Base-by-base conservation (phyloP, 1,284 basidiomycete genomes). In the Leccinum subrobustum region DNA sequence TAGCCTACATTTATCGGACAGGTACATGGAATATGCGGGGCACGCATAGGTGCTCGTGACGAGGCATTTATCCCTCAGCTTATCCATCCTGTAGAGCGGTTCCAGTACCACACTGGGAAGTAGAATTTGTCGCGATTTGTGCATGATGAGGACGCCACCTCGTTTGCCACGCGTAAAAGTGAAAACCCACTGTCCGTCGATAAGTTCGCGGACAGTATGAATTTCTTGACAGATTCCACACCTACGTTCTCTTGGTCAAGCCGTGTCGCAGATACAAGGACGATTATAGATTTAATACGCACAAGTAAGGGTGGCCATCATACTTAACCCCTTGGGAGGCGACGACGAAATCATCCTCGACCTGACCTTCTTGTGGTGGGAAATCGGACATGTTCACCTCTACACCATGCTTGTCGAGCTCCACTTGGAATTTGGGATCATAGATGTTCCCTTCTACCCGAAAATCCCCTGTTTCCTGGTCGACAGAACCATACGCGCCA, bases 391-490 rank as follows among this genome's bases (percentile, higher is more conserved):
- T 51, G 8, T 47, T 62, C 37, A 73, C 44, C 4, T 59, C 57
- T 14, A 55, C n/a, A 11, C 29, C 37, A 14, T 63, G 56, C 25
- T 57, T 62, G 37, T 66, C 60, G 12, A 71, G 25, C 44, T 68
- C 64, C 1, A 20, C 2, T 44, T 70, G 65, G 47, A 72, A 73
- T 6, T 52, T 44, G 1, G 60, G 5, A 25, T 72, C 67, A n/a
- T 73, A 73, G 33, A 73, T 57, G 25, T 68, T 75, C 1, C 70
- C 70, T 37, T 73, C 65, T 8, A 61, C 56, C 1, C 55, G 35
- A 2, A 75, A 47, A 5, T 60, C 51, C 1, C 70, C 70, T 4
- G 67, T 64, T 25, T 59, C 64, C 29, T 44, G 59, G 50, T 75
- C 58, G 33, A 75, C 9, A 2, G 25, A 60, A 3, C 73, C 73